Evolutionary conservation across 148 eudicot species (phyloP).

Genomic region (Euryodendron excelsum): DNA sequence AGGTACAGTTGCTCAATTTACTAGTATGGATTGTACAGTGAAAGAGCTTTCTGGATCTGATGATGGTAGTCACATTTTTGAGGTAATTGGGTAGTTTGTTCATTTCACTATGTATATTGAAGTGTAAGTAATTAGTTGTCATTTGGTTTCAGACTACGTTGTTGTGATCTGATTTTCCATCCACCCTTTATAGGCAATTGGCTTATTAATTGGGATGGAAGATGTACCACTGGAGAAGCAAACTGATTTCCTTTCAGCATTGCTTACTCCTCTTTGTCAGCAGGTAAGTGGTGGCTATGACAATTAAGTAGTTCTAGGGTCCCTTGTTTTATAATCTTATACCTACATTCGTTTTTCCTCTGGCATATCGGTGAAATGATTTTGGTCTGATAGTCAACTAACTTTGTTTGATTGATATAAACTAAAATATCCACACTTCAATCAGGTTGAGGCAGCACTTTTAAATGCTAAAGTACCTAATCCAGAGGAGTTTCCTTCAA

Average conservation of each 20-base stretch:
- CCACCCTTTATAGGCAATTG: slow-evolving; percentile 68
- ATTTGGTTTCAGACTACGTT: neutral
- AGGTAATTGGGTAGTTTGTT: slow-evolving; percentile 43
- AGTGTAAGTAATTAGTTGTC: neutral
- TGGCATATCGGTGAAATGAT: too few species aligned
- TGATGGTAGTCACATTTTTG: slow-evolving; percentile 96
- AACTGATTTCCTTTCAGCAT: slow-evolving; percentile 69
- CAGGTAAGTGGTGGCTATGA: too few species aligned
- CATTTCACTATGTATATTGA: too few species aligned
- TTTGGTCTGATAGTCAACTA: neutral
- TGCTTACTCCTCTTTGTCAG: slow-evolving; percentile 92
- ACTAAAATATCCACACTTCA: slow-evolving; percentile 11
- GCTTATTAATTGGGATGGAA: slow-evolving; percentile 95
- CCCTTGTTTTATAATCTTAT: too few species aligned
- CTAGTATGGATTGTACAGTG: slow-evolving; percentile 51
- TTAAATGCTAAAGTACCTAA: slow-evolving; percentile 51
- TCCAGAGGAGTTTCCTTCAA: slow-evolving; percentile 51
- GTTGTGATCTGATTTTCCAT: slow-evolving; percentile 9
- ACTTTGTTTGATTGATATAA: too few species aligned
- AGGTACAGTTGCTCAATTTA: slow-evolving; percentile 75
- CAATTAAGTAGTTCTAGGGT: too few species aligned
- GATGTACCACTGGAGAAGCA: slow-evolving; percentile 82
- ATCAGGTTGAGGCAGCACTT: slow-evolving; percentile 72
- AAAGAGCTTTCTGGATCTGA: slow-evolving; percentile 64
- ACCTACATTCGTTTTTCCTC: too few species aligned